A percentile compares a stretch with the other conserved stretches of the same genome.
Conservation (phyloP, 2,329 filamentous ascomycete species). For the Blumeriella jaapii region DNA sequence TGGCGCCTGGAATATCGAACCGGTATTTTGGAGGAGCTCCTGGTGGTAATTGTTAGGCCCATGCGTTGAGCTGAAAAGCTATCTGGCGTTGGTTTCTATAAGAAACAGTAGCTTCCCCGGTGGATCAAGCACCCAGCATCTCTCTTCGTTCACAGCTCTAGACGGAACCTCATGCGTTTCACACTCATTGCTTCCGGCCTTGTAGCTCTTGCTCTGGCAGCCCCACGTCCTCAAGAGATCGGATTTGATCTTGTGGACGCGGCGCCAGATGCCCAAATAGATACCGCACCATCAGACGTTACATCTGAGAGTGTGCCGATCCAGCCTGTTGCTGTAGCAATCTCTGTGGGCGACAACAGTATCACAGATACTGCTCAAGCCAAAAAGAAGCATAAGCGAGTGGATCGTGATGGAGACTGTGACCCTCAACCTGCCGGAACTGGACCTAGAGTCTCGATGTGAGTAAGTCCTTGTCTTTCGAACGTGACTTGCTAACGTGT, state of each 20-base stretch:
- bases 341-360: slow-evolving; percentile 5
- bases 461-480: not conserved
- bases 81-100: not conserved
- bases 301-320: slow-evolving; percentile 22
- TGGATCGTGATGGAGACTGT: slow-evolving; percentile 11
- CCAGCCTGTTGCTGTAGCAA: slow-evolving; percentile 17
- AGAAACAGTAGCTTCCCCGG: not conserved
- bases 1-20: no score
- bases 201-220: slow-evolving; percentile 16
- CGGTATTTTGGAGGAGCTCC: no score
- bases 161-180: slow-evolving; percentile 15
- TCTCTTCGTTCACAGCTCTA: slow-evolving; percentile 1
- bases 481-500: not conserved
- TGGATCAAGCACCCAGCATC: no score
- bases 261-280: slow-evolving; percentile 24
- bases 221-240: slow-evolving; percentile 27
- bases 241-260: slow-evolving; percentile 22
- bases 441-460: slow-evolving; percentile 10
- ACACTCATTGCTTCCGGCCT: slow-evolving; percentile 14
- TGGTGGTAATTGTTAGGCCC: no score
- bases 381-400: slow-evolving; percentile 5
- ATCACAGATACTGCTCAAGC: slow-evolving; percentile 8
- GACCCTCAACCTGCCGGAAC: slow-evolving; percentile 10
- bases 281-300: slow-evolving; percentile 24
- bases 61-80: not conserved